Conservation (phyloP, 176 grass and related monocot species). For the Triticum urartu region DNA sequence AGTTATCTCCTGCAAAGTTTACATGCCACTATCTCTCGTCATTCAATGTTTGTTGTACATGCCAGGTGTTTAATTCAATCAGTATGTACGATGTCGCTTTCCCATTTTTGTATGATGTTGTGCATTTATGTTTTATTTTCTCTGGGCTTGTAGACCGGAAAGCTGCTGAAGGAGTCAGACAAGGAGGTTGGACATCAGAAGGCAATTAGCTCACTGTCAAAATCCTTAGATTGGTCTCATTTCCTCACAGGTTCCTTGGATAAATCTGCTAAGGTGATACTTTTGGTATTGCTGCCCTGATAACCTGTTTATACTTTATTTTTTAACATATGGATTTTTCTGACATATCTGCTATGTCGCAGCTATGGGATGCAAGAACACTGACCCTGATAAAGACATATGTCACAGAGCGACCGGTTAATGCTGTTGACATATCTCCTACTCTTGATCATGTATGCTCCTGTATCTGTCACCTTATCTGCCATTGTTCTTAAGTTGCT, state of each 20-base stretch:
- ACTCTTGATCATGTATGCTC: constrained; percentile 73
- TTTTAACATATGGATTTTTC: background rate
- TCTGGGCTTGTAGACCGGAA: constrained; percentile 55
- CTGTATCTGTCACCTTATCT: background rate
- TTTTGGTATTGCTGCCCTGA: background rate
- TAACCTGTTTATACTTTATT: background rate
- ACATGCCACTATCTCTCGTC: no score
- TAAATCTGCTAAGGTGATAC: constrained; percentile 81
- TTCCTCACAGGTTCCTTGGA: constrained; percentile 78
- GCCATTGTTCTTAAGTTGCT: background rate
- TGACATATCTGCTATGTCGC: constrained; percentile 12
- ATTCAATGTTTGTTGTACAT: background rate
- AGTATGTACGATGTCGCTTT: background rate
- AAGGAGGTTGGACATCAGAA: constrained; percentile 77
- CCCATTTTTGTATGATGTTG: background rate
- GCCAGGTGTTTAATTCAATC: background rate
- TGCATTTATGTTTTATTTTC: constrained; percentile 21
- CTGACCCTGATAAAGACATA: constrained; percentile 81
- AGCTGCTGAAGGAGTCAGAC: constrained; percentile 70
- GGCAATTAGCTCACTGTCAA: constrained; percentile 66
- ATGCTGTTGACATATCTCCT: constrained; percentile 91
- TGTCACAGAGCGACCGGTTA: constrained; percentile 77
- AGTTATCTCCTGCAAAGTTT: background rate
- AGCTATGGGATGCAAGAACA: constrained; percentile 86
- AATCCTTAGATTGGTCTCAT: constrained; percentile 64